Evolutionary conservation across 768 basidiomycete species (phyloP).

Genomic region (Pleurotus cornucopiae): DNA sequence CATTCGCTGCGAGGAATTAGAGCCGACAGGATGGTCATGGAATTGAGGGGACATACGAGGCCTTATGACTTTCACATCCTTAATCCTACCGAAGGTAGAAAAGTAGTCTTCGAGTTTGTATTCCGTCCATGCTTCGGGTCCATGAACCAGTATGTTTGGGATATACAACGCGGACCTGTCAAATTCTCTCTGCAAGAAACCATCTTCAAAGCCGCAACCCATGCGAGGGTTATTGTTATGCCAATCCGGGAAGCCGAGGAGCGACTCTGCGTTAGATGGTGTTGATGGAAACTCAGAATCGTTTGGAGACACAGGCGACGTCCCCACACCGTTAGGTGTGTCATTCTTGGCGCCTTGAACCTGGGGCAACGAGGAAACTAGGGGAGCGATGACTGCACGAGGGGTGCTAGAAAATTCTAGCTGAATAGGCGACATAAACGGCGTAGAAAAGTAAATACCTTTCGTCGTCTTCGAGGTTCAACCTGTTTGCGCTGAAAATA

Average conservation of each 20-base stretch:
- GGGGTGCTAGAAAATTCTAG: slow-evolving; percentile 10
- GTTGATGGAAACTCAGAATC: slow-evolving; percentile 47
- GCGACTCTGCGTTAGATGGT: slow-evolving; percentile 32
- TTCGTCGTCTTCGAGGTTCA: slow-evolving; percentile 12
- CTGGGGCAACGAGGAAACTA: not conserved
- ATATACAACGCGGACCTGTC: slow-evolving; percentile 75
- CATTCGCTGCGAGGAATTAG: slow-evolving; percentile 40
- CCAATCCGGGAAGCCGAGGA: slow-evolving; percentile 23
- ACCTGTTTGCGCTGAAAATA: not conserved
- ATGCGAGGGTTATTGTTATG: slow-evolving; percentile 18
- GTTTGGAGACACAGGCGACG: slow-evolving; percentile 47
- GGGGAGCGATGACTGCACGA: slow-evolving; percentile 1
- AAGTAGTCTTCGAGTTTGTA: slow-evolving; percentile 56
- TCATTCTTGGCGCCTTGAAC: too few relatives aligned
- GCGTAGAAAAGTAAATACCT: slow-evolving; percentile 8
- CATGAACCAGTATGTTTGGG: slow-evolving; percentile 67
- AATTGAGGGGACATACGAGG: slow-evolving; percentile 44
- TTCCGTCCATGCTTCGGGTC: slow-evolving; percentile 67
- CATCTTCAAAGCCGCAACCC: slow-evolving; percentile 17
- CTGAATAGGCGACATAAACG: not conserved
- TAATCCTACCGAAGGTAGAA: slow-evolving; percentile 58
- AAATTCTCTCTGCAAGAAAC: slow-evolving; percentile 33
- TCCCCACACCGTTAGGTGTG: slow-evolving; percentile 34
- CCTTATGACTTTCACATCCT: slow-evolving; percentile 59
- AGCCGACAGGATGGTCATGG: not conserved